Base-by-base conservation (phyloP, 116 monocot species). In the Trichopus zeylanicus region DNA sequence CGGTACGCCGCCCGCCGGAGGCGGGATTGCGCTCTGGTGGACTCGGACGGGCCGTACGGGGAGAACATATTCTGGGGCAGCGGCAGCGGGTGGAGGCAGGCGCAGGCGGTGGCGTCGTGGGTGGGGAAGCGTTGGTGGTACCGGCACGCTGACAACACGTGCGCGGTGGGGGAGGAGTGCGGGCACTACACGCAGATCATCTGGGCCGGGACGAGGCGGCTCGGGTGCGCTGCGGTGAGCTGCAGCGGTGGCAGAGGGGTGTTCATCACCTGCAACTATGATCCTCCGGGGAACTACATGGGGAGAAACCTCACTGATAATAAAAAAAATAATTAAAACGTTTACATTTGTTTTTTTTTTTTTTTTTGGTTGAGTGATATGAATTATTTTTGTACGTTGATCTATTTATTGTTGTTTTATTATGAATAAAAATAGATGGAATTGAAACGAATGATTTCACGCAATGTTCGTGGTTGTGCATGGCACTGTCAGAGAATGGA, bases 41-140 rank as follows among this genome's bases (percentile, higher is more conserved):
- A 87, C 46, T 87, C 87, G 1, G 37, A 23, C 7, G 84, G 84
- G 28, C 79, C 79, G 4, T 84, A 79, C 48, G 84, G 84, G n/a
- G 84, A 79, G 79, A 84, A 84, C 68, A 56, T 84, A 15, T 84
- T 79, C 68, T 84, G 84, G 84, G 83, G 83, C 0, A 71, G 71
- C 31, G 84, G 75, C 6, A 22, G 55, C 7, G 73, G 78, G 6
- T 75, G 84, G 83, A 57, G 53, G 10, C 73, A 74, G 9, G 64
- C 38, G 9, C 70, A 78, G 48, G 78, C 75, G 15, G 84, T 84
- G 29, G 75, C 51, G 2, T 68, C 67, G 0, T 84, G 84, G 84
- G 75, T 65, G 0, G 48, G 47, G 31, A 79, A 84, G 71, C 23
- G 47, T 11, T 38, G 51, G 22, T 64, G 66, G 58, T 84, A 84